These are phyloP conservation scores for Colletotrichum tofieldiae DNA, from an alignment of 2,329 filamentous ascomycete genomes.

Conservation along the genomic window DNA sequence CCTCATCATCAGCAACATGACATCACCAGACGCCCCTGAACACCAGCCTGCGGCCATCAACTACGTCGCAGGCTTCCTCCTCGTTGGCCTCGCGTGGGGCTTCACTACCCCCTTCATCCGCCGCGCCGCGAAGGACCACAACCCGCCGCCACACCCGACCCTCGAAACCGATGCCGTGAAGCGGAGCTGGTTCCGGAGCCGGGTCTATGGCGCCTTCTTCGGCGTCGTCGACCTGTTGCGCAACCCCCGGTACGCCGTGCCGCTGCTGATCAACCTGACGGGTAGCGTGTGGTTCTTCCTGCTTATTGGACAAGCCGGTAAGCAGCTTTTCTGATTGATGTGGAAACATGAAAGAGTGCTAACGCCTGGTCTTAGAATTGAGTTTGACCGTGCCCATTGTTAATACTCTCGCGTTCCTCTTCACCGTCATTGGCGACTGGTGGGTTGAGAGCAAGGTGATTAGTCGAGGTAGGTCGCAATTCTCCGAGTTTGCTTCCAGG, in stretches of 20 bases:
- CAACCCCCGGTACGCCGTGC: conserved; percentile 88
- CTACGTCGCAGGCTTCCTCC: conserved; percentile 89
- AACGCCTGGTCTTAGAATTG: conserved; percentile 72
- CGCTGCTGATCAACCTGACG: conserved; percentile 89
- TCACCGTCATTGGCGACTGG: conserved; percentile 96
- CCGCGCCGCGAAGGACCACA: conserved; percentile 83
- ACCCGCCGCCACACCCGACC: conserved; percentile 71
- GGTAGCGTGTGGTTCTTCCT: conserved; percentile 98
- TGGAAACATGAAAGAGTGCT: neutral
- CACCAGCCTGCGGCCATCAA: conserved; percentile 74
- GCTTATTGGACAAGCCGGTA: conserved; percentile 92
- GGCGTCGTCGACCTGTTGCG: conserved; percentile 83
- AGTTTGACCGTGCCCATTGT: conserved; percentile 95
- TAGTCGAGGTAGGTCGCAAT: conserved; percentile 75
- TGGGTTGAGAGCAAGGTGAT: conserved; percentile 95
- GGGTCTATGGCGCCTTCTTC: conserved; percentile 77
- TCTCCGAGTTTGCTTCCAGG: neutral
- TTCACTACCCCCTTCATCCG: conserved; percentile 95
- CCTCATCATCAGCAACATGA: conserved; percentile 19
- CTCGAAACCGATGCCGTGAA: conserved; percentile 66
- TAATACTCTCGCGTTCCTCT: conserved; percentile 95
- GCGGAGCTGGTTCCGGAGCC: conserved; percentile 74
- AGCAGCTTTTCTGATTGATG: conserved; percentile 52
- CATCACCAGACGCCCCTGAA: conserved; percentile 31
- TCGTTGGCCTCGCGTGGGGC: conserved; percentile 94